Base-by-base conservation (phyloP, 2,329 filamentous ascomycete genomes). In the Fusarium nygamai region DNA sequence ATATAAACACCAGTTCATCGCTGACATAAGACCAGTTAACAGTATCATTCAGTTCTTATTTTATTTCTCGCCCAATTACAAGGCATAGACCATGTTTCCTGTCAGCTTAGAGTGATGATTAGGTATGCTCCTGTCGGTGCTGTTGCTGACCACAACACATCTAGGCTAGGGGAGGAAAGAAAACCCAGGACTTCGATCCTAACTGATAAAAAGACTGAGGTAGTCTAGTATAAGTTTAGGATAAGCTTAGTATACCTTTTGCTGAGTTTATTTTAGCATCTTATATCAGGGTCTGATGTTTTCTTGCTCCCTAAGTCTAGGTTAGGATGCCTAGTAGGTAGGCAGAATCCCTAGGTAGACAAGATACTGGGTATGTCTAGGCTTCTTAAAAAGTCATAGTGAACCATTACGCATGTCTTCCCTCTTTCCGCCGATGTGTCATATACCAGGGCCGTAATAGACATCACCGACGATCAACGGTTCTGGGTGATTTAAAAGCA, bases 71-170 rank as follows among this genome's bases (percentile, higher is more conserved):
- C 50, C 44, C 27, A 36, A 34, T 22, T 6, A 17, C 10, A 20
- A 58, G 29, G 65, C 44, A 33, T 47, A 24, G 39, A 33, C 24
- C 8, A 34, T 5, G 6, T 27, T 44, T 20, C 17, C 12, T 56
- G 38, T 27, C 14, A 62, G 43, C 33, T 27, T 19, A 27, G 29
- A 24, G 33, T 39, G 34, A 39, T 44, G 33, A 57, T 51, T 24
- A 31, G 58, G 31, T 34, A 31, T 31, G 19, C 19, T 46, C 31
- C 14, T 19, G 8, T n/a, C 24, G 44, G 44, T 46, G 16, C 44
- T 16, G 39, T 27, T 46, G 67, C 59, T 69, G 44, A 69, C 59
- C 29, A 68, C 20, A n/a, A 11, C 43, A 67, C 29, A 22, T 29
- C 27, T 33, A 36, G 19, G 31, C 33, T 13, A 39, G 38, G 38